Percentiles rank a stretch among this genome's conserved stretches.
phyloP scores from a whole-genome alignment of 208 protist species.

The Tritrichomonas musculus region DNA sequence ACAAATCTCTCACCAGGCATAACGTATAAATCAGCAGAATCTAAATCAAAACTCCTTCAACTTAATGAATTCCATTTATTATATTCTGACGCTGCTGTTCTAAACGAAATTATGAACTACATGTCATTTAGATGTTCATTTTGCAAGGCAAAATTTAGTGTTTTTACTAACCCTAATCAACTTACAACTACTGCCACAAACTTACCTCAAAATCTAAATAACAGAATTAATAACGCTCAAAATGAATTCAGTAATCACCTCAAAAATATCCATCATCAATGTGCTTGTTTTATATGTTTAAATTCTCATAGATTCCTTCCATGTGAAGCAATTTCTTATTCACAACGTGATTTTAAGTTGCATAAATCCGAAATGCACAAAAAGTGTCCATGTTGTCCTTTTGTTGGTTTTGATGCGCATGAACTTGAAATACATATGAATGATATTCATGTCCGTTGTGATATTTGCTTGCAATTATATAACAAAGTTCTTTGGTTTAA shows the following conservation, averaged over 20 bases:
- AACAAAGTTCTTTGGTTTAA: slow-evolving; percentile 2
- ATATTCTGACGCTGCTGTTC: neutral
- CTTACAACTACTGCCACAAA: too few relatives aligned
- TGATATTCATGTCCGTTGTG: neutral
- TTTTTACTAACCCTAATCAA: too few relatives aligned
- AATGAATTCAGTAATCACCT: neutral
- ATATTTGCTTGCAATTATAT: neutral
- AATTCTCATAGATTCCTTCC: neutral
- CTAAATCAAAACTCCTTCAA: neutral
- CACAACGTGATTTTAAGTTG: neutral
- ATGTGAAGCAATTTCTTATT: neutral
- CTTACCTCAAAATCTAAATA: too few relatives aligned
- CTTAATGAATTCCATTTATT: neutral
- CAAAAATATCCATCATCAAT: neutral
- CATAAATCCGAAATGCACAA: neutral
- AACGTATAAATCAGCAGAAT: neutral
- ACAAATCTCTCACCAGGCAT: neutral
- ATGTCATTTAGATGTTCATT: neutral
- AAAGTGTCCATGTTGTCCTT: neutral
- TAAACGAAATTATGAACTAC: neutral
- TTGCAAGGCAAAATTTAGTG: neutral
- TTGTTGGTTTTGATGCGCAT: neutral
- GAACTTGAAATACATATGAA: neutral
- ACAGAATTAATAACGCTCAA: too few relatives aligned
- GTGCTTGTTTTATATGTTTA: neutral